Conservation (phyloP, 495 filamentous ascomycete genomes). For the Parachaetomium inaequale region DNA sequence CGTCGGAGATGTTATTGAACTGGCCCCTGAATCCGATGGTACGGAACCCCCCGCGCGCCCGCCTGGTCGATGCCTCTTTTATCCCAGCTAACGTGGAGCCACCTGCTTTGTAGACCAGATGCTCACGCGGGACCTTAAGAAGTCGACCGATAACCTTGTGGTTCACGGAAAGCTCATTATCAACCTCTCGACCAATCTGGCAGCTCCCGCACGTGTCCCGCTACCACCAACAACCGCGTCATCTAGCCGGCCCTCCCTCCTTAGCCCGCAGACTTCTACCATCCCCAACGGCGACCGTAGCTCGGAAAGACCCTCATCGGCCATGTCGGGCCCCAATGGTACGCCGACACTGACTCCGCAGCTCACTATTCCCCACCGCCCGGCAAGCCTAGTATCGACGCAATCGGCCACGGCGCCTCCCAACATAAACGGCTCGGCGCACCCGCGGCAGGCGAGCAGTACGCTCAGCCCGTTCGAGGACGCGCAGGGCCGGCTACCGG, state of each 20-base stretch:
- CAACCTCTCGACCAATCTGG: slow-evolving; percentile 86
- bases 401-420: slow-evolving; percentile 32
- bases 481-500: slow-evolving; percentile 82
- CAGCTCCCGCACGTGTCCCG: slow-evolving; percentile 36
- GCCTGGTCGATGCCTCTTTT: background rate
- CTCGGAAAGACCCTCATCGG: slow-evolving; percentile 44
- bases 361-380: slow-evolving; percentile 34
- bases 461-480: slow-evolving; percentile 94
- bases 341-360: slow-evolving; percentile 28
- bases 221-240: slow-evolving; percentile 28
- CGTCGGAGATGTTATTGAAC: slow-evolving; percentile 86
- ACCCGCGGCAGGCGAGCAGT: slow-evolving; percentile 41
- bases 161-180: slow-evolving; percentile 97
- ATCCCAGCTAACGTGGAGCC: slow-evolving; percentile 6
- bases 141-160: slow-evolving; percentile 95
- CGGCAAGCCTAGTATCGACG: slow-evolving; percentile 32
- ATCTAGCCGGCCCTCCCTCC: slow-evolving; percentile 41
- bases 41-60: slow-evolving; percentile 33
- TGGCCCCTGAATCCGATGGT: slow-evolving; percentile 90
- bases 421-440: slow-evolving; percentile 32
- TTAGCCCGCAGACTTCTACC: slow-evolving; percentile 38
- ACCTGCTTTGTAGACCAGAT: slow-evolving; percentile 59
- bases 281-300: slow-evolving; percentile 31
- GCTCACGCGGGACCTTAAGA: slow-evolving; percentile 97
- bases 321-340: slow-evolving; percentile 45